Evolutionary conservation across 2,329 filamentous ascomycete genomes (phyloP).

Genomic region (Ceratocystis cacaofunesta): DNA sequence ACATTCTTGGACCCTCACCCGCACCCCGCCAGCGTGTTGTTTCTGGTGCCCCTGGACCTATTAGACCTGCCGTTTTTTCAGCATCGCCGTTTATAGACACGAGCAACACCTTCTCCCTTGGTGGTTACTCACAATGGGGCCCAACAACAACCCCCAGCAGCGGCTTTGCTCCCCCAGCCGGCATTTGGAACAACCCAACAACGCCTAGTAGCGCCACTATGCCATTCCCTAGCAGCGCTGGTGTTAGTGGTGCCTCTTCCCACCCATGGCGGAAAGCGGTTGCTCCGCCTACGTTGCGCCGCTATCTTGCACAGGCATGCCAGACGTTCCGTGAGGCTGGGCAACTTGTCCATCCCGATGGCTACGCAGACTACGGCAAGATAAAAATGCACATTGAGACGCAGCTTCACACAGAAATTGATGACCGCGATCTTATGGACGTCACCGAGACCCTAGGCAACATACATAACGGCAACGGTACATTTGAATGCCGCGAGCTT

Average conservation of each 20-base stretch:
- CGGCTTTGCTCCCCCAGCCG: slow-evolving; percentile 11
- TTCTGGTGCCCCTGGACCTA: slow-evolving; percentile 19
- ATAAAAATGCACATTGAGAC: slow-evolving; percentile 53
- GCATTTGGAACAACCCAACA: slow-evolving; percentile 17
- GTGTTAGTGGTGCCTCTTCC: neutral
- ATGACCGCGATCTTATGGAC: slow-evolving; percentile 56
- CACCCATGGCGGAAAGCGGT: slow-evolving; percentile 2
- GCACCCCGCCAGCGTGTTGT: slow-evolving; percentile 9
- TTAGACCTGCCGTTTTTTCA: slow-evolving; percentile 11
- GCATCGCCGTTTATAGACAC: slow-evolving; percentile 27
- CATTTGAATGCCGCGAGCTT: slow-evolving; percentile 53
- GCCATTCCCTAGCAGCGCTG: slow-evolving; percentile 29
- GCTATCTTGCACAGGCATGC: slow-evolving; percentile 66
- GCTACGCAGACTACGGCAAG: slow-evolving; percentile 53
- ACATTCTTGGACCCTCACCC: slow-evolving; percentile 7
- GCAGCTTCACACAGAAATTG: slow-evolving; percentile 26
- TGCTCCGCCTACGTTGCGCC: slow-evolving; percentile 43
- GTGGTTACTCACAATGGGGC: slow-evolving; percentile 29
- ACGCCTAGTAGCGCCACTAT: slow-evolving; percentile 36
- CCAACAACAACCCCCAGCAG: slow-evolving; percentile 3
- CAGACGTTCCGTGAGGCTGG: slow-evolving; percentile 37
- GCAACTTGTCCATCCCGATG: slow-evolving; percentile 27
- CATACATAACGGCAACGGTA: slow-evolving; percentile 73
- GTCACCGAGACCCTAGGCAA: slow-evolving; percentile 89
- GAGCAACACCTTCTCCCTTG: slow-evolving; percentile 25